Conservation (phyloP, 2,329 filamentous ascomycete genomes). For the Tolypocladium amazonense region DNA sequence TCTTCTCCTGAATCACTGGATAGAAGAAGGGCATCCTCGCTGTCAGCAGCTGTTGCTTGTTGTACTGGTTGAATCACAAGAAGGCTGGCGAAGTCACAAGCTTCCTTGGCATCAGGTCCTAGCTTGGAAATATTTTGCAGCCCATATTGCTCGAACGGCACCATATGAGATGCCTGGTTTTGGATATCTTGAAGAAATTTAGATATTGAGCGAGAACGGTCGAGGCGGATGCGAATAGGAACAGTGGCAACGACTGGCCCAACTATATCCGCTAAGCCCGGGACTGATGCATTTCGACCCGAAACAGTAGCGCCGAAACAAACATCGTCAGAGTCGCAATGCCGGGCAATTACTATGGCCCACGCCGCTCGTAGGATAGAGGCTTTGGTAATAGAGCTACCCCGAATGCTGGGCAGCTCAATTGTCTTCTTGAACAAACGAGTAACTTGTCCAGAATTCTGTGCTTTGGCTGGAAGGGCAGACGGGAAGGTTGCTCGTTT, state of each 20-base stretch:
- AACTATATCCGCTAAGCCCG: constrained; percentile 13
- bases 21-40: not conserved
- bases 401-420: not conserved
- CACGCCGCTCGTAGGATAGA: constrained; percentile 14
- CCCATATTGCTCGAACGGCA: constrained; percentile 10
- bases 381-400: constrained; percentile 6
- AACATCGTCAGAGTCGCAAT: constrained; percentile 10
- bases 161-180: not conserved
- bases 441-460: not conserved
- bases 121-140: constrained; percentile 10
- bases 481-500: not conserved
- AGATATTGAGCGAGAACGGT: constrained; percentile 2
- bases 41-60: not conserved
- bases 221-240: constrained; percentile 11
- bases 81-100: not conserved
- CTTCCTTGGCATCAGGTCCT: constrained; percentile 4
- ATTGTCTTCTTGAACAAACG: not conserved
- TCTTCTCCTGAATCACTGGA: not conserved
- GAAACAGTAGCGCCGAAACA: constrained; percentile 16
- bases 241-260: constrained; percentile 20
- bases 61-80: not conserved
- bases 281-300: constrained; percentile 15
- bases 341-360: constrained; percentile 11
- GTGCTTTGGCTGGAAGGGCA: not conserved
- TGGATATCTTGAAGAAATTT: constrained; percentile 8